A percentile compares a stretch with the other conserved stretches of the same genome.
phyloP scores from a whole-genome alignment of 2,329 filamentous ascomycete species.

The Colletotrichum costaricense region DNA sequence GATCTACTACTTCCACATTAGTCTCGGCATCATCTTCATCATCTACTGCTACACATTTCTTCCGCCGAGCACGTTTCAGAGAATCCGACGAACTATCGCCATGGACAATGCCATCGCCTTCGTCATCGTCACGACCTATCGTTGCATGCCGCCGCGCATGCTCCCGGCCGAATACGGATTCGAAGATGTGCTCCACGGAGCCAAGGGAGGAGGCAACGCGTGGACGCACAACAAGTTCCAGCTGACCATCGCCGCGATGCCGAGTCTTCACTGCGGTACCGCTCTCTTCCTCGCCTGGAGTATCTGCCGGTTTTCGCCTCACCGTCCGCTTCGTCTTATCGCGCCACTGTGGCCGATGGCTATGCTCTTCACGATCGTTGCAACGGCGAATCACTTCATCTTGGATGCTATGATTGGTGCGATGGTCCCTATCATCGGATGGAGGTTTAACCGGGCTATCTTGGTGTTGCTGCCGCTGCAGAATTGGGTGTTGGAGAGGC shows the following conservation, averaged over 20 bases:
- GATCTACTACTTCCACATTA: slow-evolving; percentile 59
- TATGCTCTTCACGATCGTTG: slow-evolving; percentile 55
- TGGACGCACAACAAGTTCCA: slow-evolving; percentile 60
- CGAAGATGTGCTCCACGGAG: slow-evolving; percentile 55
- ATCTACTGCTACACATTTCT: slow-evolving; percentile 60
- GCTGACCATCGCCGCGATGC: slow-evolving; percentile 61
- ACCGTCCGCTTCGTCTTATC: slow-evolving; percentile 47
- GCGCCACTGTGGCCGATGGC: slow-evolving; percentile 55
- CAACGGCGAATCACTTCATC: slow-evolving; percentile 54
- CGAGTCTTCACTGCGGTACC: slow-evolving; percentile 59
- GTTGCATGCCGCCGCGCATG: slow-evolving; percentile 61
- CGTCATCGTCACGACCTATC: slow-evolving; percentile 57
- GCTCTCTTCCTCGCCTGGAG: slow-evolving; percentile 49
- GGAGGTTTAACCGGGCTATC: slow-evolving; percentile 44
- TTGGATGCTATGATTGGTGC: slow-evolving; percentile 49
- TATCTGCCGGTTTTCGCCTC: slow-evolving; percentile 52
- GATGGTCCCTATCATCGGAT: slow-evolving; percentile 47
- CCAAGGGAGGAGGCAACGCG: slow-evolving; percentile 40
- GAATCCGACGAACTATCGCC: slow-evolving; percentile 59
- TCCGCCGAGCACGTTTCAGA: slow-evolving; percentile 50
- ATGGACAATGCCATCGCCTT: slow-evolving; percentile 60
- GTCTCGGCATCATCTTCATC: slow-evolving; percentile 57
- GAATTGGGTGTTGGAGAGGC: slow-evolving; percentile 40
- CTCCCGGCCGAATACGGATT: slow-evolving; percentile 58
- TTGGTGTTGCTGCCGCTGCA: slow-evolving; percentile 43